Evolutionary conservation across 2,329 filamentous ascomycete species (phyloP).

Genomic region (Setomelanomma holmii): DNA sequence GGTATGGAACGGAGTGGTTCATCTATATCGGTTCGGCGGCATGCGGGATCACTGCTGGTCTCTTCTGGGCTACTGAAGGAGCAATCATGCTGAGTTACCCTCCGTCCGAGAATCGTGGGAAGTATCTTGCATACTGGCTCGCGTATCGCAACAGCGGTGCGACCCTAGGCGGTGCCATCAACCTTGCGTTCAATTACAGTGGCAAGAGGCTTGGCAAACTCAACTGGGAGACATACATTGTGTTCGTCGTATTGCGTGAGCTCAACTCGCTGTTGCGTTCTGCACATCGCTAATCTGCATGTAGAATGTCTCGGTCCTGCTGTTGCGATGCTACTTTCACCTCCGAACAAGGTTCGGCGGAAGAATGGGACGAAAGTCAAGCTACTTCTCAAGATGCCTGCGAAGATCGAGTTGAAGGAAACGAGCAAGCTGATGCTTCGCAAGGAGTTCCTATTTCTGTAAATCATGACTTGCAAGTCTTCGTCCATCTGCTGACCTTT

Average conservation of each 20-base stretch:
- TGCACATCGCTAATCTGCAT: not conserved
- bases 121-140: conserved; percentile 23
- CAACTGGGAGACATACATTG: conserved; percentile 35
- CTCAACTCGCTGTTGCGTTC: not conserved
- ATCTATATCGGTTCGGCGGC: conserved; percentile 33
- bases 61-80: conserved; percentile 37
- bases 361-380: conserved; percentile 18
- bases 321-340: conserved; percentile 22
- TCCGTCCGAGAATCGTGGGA: conserved; percentile 19
- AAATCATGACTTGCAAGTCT: not conserved
- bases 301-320: conserved; percentile 18
- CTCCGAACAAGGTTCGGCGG: conserved; percentile 20
- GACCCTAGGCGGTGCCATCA: conserved; percentile 22
- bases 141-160: conserved; percentile 23
- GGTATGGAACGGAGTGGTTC: conserved; percentile 33
- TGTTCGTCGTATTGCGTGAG: conserved; percentile 34
- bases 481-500: not conserved
- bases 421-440: conserved; percentile 13
- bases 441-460: conserved; percentile 8
- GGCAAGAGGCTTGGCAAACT: conserved; percentile 27
- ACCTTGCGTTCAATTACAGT: conserved; percentile 27
- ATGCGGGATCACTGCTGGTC: conserved; percentile 24
- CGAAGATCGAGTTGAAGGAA: conserved; percentile 14
- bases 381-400: conserved; percentile 6
- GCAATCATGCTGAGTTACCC: conserved; percentile 35